A percentile compares a stretch with the other conserved stretches of the same genome.
Conservation (phyloP, 2,329 filamentous ascomycete species). For the Emericellopsis cladophorae region DNA sequence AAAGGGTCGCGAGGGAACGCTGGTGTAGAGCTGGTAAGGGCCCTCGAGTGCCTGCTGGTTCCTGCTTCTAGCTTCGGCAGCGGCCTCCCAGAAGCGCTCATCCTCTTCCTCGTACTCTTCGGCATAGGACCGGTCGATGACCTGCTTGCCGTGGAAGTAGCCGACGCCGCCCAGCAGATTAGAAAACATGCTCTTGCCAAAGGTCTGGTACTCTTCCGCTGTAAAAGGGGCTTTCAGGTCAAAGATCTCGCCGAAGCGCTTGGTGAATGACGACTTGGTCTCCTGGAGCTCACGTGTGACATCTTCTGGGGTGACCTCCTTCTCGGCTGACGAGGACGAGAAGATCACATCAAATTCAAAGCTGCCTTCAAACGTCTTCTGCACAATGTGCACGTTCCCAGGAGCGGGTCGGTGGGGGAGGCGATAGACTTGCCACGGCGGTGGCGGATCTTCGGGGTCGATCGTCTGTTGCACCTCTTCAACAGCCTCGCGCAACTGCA, state of each 20-base stretch:
- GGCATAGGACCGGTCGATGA: conserved; percentile 87
- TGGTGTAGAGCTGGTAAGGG: conserved; percentile 80
- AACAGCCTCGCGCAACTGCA: conserved; percentile 37
- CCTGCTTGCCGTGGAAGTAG: conserved; percentile 80
- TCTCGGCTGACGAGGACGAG: conserved; percentile 59
- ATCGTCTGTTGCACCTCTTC: conserved; percentile 34
- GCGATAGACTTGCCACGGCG: conserved; percentile 76
- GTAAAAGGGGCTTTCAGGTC: conserved; percentile 65
- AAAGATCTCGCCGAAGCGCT: conserved; percentile 56
- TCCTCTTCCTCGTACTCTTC: conserved; percentile 89
- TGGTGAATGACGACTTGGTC: conserved; percentile 55
- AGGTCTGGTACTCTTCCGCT: conserved; percentile 58
- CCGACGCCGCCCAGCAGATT: conserved; percentile 90
- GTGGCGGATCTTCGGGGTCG: conserved; percentile 55
- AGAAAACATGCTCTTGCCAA: conserved; percentile 84
- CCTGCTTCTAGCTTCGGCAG: conserved; percentile 63
- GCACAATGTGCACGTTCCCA: conserved; percentile 78
- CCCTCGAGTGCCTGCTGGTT: conserved; percentile 61
- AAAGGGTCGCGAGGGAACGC: conserved; percentile 84
- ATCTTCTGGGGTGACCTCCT: conserved; percentile 43
- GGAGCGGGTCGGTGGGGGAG: conserved; percentile 53
- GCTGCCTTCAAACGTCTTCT: conserved; percentile 80
- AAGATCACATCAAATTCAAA: conserved; percentile 94
- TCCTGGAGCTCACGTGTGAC: conserved; percentile 58
- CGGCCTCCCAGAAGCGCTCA: conserved; percentile 90